These are phyloP conservation scores for Kodamaea nitidulidarum DNA, from an alignment of 805 yeast species.

Conservation along the genomic window DNA sequence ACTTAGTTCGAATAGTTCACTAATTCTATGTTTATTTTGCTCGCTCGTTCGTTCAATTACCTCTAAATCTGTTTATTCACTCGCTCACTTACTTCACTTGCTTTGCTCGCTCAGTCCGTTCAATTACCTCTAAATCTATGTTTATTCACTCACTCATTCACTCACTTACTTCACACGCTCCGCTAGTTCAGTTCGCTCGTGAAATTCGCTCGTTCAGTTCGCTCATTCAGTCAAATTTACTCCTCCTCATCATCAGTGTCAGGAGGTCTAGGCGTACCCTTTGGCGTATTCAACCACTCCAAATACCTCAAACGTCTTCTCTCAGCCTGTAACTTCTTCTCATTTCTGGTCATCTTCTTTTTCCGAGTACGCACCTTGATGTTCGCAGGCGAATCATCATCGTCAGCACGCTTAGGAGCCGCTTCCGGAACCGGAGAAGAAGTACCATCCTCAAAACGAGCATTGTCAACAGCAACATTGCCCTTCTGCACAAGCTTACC, in stretches of 20 bases:
- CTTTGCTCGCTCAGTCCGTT: no score
- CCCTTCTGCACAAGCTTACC: conserved; percentile 88
- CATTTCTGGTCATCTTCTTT: conserved; percentile 97
- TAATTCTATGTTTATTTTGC: no score
- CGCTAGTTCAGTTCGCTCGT: no score
- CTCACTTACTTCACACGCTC: no score
- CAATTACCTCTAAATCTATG: no score
- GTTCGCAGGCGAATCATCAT: conserved; percentile 92
- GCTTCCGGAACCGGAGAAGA: conserved; percentile 46
- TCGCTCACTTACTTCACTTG: no score
- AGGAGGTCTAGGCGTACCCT: conserved; percentile 94
- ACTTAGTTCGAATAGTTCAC: no score
- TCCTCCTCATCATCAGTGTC: conserved; percentile 92
- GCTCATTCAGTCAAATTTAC: conserved; percentile 1
- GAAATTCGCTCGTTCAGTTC: no score
- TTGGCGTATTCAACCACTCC: conserved; percentile 93
- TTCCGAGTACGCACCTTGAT: conserved; percentile 88
- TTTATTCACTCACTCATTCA: no score
- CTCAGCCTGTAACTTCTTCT: conserved; percentile 84
- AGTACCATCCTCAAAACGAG: conserved; percentile 81
- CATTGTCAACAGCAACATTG: conserved; percentile 64
- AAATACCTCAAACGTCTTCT: conserved; percentile 92
- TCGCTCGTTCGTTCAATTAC: no score
- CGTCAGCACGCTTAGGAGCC: conserved; percentile 47
- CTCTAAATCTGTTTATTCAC: no score